A percentile compares a stretch with the other conserved stretches of the same genome.
These are phyloP conservation scores for Apophysomyces trapeziformis DNA, from an alignment of 371 early-diverging fungal genomes.

Conservation along the genomic window DNA sequence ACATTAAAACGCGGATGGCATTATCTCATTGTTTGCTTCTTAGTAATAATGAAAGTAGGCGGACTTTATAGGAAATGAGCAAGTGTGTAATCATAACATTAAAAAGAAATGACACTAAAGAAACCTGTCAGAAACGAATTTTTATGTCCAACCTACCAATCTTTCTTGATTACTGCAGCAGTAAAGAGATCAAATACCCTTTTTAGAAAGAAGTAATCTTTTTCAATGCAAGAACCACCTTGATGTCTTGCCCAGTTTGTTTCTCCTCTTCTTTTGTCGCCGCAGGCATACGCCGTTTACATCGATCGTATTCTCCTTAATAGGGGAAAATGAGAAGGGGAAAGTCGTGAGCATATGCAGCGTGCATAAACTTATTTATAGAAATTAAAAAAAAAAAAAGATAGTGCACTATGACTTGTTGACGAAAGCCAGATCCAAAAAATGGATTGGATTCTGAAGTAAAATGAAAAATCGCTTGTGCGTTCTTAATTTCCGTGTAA, in stretches of 20 bases:
- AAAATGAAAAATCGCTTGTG: conserved; percentile 9
- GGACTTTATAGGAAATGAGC: too few species aligned
- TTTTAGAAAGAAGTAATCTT: background rate
- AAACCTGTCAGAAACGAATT: background rate
- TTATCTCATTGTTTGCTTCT: background rate
- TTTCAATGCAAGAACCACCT: conserved; percentile 1
- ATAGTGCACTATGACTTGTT: background rate
- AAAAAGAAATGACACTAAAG: conserved; percentile 4
- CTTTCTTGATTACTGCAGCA: background rate
- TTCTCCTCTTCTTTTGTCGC: too few species aligned
- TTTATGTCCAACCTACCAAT: too few species aligned
- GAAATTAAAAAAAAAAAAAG: background rate
- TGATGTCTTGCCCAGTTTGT: background rate
- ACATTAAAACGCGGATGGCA: background rate
- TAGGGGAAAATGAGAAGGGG: background rate
- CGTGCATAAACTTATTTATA: conserved; percentile 6
- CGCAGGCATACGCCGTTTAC: too few species aligned
- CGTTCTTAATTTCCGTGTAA: background rate
- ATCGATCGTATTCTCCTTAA: conserved; percentile 6
- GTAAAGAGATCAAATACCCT: conserved; percentile 4
- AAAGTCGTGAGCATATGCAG: conserved; percentile 2
- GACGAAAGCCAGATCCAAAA: too few species aligned
- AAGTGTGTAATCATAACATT: background rate
- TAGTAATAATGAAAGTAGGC: background rate
- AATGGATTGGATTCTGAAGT: background rate